These are phyloP conservation scores for Hyphopichia homilentoma DNA, from an alignment of 805 yeast genomes.

Conservation along the genomic window DNA sequence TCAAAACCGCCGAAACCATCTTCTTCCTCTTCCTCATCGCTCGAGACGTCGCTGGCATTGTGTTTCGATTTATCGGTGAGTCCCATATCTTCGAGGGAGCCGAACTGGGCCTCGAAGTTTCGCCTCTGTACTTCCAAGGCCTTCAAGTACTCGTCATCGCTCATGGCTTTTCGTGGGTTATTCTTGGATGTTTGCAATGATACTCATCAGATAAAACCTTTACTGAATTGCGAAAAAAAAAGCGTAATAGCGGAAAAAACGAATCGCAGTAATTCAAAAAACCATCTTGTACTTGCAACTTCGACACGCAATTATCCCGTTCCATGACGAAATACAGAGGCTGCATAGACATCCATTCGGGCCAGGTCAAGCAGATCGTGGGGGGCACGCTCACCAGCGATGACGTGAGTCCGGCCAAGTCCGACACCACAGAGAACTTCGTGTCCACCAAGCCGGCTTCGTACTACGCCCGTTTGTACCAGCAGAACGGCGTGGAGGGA, in stretches of 20 bases:
- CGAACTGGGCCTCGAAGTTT: constrained; percentile 64
- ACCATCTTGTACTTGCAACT: no score
- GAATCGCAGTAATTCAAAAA: no score
- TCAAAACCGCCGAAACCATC: constrained; percentile 7
- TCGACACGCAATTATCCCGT: no score
- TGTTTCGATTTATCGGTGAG: constrained; percentile 25
- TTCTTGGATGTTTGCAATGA: no score
- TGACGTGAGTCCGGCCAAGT: constrained; percentile 32
- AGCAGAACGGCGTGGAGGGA: constrained; percentile 54
- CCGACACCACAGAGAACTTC: constrained; percentile 52
- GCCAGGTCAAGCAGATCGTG: constrained; percentile 94
- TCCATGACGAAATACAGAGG: constrained; percentile 91
- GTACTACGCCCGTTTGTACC: constrained; percentile 71
- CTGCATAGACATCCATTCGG: constrained; percentile 92
- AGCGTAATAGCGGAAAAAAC: no score
- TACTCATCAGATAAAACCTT: no score
- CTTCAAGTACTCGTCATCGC: constrained; percentile 28
- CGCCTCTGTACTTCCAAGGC: constrained; percentile 51
- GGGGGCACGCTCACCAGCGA: constrained; percentile 79
- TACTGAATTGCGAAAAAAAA: no score
- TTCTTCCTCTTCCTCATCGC: constrained; percentile 13
- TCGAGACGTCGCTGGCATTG: constrained; percentile 10
- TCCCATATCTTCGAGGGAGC: constrained; percentile 49
- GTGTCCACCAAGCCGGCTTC: constrained; percentile 72
- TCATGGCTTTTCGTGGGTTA: no score